Evolutionary conservation across 495 filamentous ascomycete species (phyloP).

Genomic region (Trypethelium eluteriae): DNA sequence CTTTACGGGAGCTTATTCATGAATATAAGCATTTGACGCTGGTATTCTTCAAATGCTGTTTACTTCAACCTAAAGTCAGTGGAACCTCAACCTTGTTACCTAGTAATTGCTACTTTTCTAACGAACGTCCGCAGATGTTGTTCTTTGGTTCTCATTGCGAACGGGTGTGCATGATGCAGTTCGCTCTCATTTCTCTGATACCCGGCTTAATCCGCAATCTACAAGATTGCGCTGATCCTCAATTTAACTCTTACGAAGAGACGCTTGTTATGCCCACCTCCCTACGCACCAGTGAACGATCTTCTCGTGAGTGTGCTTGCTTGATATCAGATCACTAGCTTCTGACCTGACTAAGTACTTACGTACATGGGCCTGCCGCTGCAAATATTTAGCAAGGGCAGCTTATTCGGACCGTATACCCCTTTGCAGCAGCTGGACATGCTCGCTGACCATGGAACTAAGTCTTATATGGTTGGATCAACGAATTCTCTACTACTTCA

Average conservation of each 20-base stretch:
- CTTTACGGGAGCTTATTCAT: slow-evolving; percentile 81
- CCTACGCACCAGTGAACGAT: slow-evolving; percentile 82
- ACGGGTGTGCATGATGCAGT: slow-evolving; percentile 94
- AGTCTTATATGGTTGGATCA: slow-evolving; percentile 94
- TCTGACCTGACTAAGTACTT: slow-evolving; percentile 47
- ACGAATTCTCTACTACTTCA: slow-evolving; percentile 91
- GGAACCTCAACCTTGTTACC: neutral
- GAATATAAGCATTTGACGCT: slow-evolving; percentile 91
- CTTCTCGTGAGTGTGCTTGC: slow-evolving; percentile 51
- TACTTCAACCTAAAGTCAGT: slow-evolving; percentile 86
- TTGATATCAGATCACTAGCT: slow-evolving; percentile 10
- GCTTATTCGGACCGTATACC: slow-evolving; percentile 93
- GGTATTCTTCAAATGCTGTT: slow-evolving; percentile 83
- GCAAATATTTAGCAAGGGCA: slow-evolving; percentile 94
- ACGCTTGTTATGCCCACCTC: slow-evolving; percentile 71
- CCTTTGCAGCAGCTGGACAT: slow-evolving; percentile 92
- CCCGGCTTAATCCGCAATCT: slow-evolving; percentile 79
- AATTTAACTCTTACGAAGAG: slow-evolving; percentile 74
- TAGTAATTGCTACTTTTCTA: slow-evolving; percentile 9
- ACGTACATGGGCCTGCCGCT: slow-evolving; percentile 90
- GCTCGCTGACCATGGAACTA: slow-evolving; percentile 87
- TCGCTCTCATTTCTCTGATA: slow-evolving; percentile 88
- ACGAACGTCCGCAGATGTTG: slow-evolving; percentile 62
- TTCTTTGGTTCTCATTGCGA: slow-evolving; percentile 96
- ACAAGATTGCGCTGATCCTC: slow-evolving; percentile 86